A percentile compares a stretch with the other conserved stretches of the same genome.
Evolutionary conservation across 108 stramenopile species (phyloP).

Genomic region (Pseudonitzschia multiseries): DNA sequence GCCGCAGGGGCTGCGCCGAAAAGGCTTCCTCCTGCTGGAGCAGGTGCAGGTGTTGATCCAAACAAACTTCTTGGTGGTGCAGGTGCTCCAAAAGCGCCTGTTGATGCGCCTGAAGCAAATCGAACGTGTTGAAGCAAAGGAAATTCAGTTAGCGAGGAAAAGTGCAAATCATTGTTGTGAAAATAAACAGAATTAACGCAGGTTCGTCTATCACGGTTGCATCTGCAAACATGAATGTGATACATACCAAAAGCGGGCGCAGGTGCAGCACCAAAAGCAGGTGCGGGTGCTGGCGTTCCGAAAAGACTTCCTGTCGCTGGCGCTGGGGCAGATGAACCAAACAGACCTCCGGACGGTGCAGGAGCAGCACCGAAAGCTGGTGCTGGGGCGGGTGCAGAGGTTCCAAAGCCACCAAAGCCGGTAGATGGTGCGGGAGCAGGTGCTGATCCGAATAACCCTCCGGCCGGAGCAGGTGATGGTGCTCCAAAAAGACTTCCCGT

Average conservation of each 20-base stretch:
- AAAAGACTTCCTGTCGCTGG: slow-evolving; percentile 42
- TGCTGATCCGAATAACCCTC: slow-evolving; percentile 42
- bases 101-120: slow-evolving; percentile 21
- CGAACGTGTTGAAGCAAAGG: not conserved
- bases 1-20: slow-evolving; percentile 36
- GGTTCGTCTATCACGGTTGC: too few species aligned
- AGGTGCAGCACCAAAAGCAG: slow-evolving; percentile 12
- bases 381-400: slow-evolving; percentile 56
- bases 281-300: slow-evolving; percentile 24
- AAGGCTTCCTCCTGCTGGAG: slow-evolving; percentile 38
- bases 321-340: slow-evolving; percentile 8
- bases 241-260: slow-evolving; percentile 43
- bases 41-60: slow-evolving; percentile 49
- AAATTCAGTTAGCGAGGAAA: not conserved
- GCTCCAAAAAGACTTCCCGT: slow-evolving; percentile 61
- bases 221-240: not conserved
- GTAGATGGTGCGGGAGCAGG: slow-evolving; percentile 52
- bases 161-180: too few species aligned
- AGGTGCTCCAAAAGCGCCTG: slow-evolving; percentile 42
- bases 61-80: slow-evolving; percentile 60
- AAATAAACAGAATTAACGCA: too few species aligned
- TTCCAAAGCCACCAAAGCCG: slow-evolving; percentile 55
- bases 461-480: slow-evolving; percentile 43
- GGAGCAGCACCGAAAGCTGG: slow-evolving; percentile 36
- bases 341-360: slow-evolving; percentile 17